Conservation (phyloP, 2,329 filamentous ascomycete species). For the Fusarium lateritium region DNA sequence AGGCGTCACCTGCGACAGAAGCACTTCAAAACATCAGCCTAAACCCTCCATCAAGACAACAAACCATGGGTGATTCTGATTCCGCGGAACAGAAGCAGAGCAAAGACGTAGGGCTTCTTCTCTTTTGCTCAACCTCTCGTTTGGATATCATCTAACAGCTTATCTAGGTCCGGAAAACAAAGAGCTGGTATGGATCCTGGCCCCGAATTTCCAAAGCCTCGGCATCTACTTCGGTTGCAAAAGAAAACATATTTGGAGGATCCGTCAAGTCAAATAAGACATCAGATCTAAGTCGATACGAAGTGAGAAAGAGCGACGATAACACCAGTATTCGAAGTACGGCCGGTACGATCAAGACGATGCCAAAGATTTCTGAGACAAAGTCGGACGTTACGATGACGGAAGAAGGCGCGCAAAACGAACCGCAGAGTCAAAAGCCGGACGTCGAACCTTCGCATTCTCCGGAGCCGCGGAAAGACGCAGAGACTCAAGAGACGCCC, state of each 20-base stretch:
- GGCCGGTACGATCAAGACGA: conserved; percentile 38
- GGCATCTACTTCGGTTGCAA: conserved; percentile 72
- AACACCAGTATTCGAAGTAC: conserved; percentile 51
- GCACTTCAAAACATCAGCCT: conserved; percentile 30
- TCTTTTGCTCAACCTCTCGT: neutral
- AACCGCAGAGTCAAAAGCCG: conserved; percentile 19
- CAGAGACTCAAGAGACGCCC: conserved; percentile 5
- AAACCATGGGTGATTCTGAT: conserved; percentile 30
- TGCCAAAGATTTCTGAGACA: conserved; percentile 48
- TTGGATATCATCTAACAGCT: conserved; percentile 15
- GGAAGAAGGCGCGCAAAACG: conserved; percentile 30
- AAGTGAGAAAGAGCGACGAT: conserved; percentile 58
- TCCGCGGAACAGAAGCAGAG: conserved; percentile 20
- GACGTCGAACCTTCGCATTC: conserved; percentile 11
- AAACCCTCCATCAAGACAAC: conserved; percentile 33
- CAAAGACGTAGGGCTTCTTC: conserved; percentile 32
- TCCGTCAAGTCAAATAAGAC: conserved; percentile 63
- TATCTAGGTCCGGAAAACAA: conserved; percentile 64
- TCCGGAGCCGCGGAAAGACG: conserved; percentile 12
- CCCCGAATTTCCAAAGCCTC: conserved; percentile 68
- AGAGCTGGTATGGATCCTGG: conserved; percentile 76
- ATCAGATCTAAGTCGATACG: conserved; percentile 67
- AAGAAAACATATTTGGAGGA: conserved; percentile 72
- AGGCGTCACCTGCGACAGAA: conserved; percentile 42
- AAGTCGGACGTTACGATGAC: conserved; percentile 38